Evolutionary conservation across 495 filamentous ascomycete genomes (phyloP), one percentile per base, ranked within the genome.

Genomic region (Corynascus novoguineensis): DNA sequence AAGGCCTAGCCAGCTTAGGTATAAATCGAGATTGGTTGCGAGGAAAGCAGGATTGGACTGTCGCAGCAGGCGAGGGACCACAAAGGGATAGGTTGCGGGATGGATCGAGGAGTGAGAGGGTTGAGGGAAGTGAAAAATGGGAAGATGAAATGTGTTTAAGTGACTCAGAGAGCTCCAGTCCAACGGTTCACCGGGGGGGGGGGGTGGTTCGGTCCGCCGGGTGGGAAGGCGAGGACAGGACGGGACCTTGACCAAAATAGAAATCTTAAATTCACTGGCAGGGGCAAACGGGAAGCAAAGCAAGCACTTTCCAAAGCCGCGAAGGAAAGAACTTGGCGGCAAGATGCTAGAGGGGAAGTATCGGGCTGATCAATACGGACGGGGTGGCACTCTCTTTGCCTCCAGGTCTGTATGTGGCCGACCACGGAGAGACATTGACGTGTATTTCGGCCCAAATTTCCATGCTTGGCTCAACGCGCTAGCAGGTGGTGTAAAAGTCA

Each of bases 131-230:
- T 5, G 9, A 7, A 22, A 3, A 17, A 31, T 6, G 11, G 32
- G 19, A 34, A 34, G 21, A 25, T n/a, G 31, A 15, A 57, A 5
- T 21, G 19, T 35, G 44, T 50, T 49, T 35, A 50, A 50, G 55
- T 58, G 55, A 58, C 47, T 58, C 55, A 58, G 55, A 50, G 46
- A 41, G 38, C 17, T 48, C 55, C 47, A 47, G 41, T 48, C 55
- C 47, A 47, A 31, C 38, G 22, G 37, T 38, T 52, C 37, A 51
- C 48, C 37, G 55, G 55, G 47, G 19, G 51, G 38, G 38, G n/a
- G n/a, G n/a, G n/a, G n/a, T n/a, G n/a, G n/a, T n/a, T 58, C 47
- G 55, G 55, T 58, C 55, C 55, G n/a, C n/a, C n/a, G 55, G 31
- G 41, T 41, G 28, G 12, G 19, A 47, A 47, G 31, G 29, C 28